phyloP scores from a whole-genome alignment of 352 stramenopile species.

The Sclerospora graminicola region DNA sequence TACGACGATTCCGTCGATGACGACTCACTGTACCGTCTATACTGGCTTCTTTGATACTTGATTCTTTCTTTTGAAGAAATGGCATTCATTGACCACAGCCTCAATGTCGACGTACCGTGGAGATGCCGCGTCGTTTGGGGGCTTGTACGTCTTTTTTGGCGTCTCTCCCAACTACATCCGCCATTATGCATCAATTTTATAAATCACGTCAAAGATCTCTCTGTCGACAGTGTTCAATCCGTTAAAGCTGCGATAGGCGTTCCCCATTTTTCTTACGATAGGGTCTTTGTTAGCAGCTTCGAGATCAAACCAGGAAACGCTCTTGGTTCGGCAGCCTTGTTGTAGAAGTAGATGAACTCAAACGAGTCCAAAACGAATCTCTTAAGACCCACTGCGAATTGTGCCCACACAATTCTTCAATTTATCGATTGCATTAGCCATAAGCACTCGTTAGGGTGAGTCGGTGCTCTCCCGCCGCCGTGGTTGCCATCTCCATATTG shows the following conservation, averaged over 20 bases:
- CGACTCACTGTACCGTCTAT: constrained; percentile 8
- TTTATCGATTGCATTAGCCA: too few relatives aligned
- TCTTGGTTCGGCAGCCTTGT: constrained; percentile 16
- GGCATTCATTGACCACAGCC: constrained; percentile 18
- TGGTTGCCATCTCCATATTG: too few relatives aligned
- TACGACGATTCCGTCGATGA: too few relatives aligned
- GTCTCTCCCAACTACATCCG: constrained; percentile 15
- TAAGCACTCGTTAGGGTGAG: too few relatives aligned
- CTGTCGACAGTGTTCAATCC: constrained; percentile 22
- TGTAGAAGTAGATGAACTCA: constrained; percentile 35
- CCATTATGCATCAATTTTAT: constrained; percentile 19
- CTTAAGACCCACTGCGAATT: constrained; percentile 20
- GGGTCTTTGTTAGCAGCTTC: constrained; percentile 8
- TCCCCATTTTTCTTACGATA: too few relatives aligned
- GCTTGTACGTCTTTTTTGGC: constrained; percentile 31
- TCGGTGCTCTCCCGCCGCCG: too few relatives aligned
- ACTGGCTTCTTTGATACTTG: constrained; percentile 1
- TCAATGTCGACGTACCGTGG: constrained; percentile 31
- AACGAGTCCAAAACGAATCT: constrained; percentile 31
- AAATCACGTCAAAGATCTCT: constrained; percentile 24
- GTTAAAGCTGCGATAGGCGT: too few relatives aligned
- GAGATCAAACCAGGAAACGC: constrained; percentile 25
- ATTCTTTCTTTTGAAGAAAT: constrained; percentile 9
- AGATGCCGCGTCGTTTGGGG: constrained; percentile 15
- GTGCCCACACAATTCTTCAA: constrained; percentile 20